Conservation (phyloP, 176 grass and related monocot species). For the Carex pumila region DNA sequence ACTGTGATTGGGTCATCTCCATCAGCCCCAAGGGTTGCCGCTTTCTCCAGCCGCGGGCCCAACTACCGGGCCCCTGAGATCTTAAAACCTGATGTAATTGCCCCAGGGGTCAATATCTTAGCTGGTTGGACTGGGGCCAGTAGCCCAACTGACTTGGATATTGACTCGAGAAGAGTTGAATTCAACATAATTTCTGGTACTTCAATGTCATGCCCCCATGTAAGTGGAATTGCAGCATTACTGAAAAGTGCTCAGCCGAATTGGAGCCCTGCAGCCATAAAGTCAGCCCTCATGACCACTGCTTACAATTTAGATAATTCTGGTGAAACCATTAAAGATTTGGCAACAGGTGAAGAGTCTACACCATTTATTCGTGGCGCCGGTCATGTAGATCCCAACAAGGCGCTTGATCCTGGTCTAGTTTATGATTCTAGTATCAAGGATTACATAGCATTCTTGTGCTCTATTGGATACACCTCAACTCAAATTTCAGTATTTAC, state of each 20-base stretch:
- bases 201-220: slow-evolving; percentile 39
- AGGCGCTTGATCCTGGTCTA: slow-evolving; percentile 38
- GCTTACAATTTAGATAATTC: slow-evolving; percentile 22
- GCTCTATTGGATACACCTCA: slow-evolving; percentile 49
- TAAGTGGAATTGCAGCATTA: slow-evolving; percentile 35
- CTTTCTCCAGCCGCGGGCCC: slow-evolving; percentile 45
- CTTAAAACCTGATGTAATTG: slow-evolving; percentile 54
- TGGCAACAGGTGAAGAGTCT: slow-evolving; percentile 45
- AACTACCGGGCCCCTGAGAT: slow-evolving; percentile 22
- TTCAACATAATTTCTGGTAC: slow-evolving; percentile 44
- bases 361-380: slow-evolving; percentile 66
- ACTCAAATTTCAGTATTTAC: slow-evolving; percentile 63
- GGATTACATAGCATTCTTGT: slow-evolving; percentile 80
- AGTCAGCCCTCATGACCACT: slow-evolving; percentile 48
- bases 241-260: slow-evolving; percentile 21
- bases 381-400: slow-evolving; percentile 38
- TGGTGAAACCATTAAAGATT: slow-evolving; percentile 38
- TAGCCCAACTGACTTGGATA: slow-evolving; percentile 14
- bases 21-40: slow-evolving; percentile 34
- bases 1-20: slow-evolving; percentile 54
- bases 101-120: slow-evolving; percentile 53
- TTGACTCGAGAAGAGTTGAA: slow-evolving; percentile 31
- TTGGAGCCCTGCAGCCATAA: slow-evolving; percentile 41
- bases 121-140: slow-evolving; percentile 61
- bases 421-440: slow-evolving; percentile 51